Conservation (phyloP, 768 basidiomycete genomes). For the Tylopilus vinaceipallidus region DNA sequence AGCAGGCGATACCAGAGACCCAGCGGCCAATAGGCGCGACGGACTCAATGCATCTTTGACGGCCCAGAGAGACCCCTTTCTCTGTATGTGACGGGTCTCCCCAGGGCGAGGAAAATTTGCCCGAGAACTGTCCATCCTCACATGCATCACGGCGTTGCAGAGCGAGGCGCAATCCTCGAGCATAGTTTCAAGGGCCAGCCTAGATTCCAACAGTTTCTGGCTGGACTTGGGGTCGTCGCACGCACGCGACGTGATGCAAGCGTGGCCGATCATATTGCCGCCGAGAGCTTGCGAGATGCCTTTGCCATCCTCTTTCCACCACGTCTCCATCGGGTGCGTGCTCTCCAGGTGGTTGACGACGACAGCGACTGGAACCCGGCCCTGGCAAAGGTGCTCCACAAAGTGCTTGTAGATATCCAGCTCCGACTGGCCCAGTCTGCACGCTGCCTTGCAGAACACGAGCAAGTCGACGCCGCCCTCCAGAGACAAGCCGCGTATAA, state of each 20-base stretch:
- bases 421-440: conserved; percentile 24
- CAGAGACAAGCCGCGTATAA: conserved; percentile 23
- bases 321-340: conserved; percentile 12
- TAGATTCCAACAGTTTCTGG: not conserved
- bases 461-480: conserved; percentile 31
- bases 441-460: conserved; percentile 29
- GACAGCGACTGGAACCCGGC: conserved; percentile 32
- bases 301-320: conserved; percentile 19
- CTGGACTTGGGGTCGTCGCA: not conserved
- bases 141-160: not conserved
- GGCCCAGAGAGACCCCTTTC: too few relatives aligned
- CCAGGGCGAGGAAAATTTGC: not conserved
- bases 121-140: not conserved
- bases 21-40: too few relatives aligned
- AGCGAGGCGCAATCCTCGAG: conserved; percentile 1
- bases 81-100: not conserved
- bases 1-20: too few relatives aligned
- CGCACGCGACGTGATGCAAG: conserved; percentile 18
- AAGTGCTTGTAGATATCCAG: conserved; percentile 30
- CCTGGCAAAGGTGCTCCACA: conserved; percentile 31
- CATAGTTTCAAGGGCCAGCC: not conserved
- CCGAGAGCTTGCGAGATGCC: not conserved
- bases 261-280: conserved; percentile 10
- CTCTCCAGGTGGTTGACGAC: conserved; percentile 35
- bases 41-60: too few relatives aligned